These are phyloP conservation scores for Geotrichum siamense DNA, from an alignment of 1,139 yeast genomes.

Conservation along the genomic window DNA sequence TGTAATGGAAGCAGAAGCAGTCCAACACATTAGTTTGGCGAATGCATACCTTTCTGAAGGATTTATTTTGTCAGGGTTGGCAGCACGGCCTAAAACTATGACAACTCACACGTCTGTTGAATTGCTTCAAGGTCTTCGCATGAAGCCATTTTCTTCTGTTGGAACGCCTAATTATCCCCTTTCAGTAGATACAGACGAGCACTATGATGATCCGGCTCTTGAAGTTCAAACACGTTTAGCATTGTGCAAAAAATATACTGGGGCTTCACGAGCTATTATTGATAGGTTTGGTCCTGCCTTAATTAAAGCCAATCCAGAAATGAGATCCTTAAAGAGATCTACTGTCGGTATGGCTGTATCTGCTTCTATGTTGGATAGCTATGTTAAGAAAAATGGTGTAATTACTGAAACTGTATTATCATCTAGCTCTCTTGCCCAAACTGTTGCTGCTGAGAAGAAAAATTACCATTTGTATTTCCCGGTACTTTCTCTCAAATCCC, in stretches of 20 bases:
- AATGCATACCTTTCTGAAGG: slow-evolving; percentile 39
- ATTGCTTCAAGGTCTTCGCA: slow-evolving; percentile 54
- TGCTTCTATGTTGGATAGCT: slow-evolving; percentile 17
- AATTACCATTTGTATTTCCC: slow-evolving; percentile 34
- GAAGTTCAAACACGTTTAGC: slow-evolving; percentile 4
- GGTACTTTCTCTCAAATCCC: slow-evolving; percentile 22
- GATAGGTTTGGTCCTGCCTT: slow-evolving; percentile 21
- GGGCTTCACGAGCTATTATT: slow-evolving; percentile 21
- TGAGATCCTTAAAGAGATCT: slow-evolving; percentile 30
- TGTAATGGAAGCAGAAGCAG: slow-evolving; percentile 36
- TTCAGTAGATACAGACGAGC: slow-evolving; percentile 1
- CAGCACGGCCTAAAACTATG: slow-evolving; percentile 27
- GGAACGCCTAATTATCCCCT: slow-evolving; percentile 54
- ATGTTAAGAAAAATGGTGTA: too few relatives aligned
- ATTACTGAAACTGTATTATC: slow-evolving; percentile 4
- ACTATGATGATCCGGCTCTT: not conserved
- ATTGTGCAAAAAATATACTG: slow-evolving; percentile 5
- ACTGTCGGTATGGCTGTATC: slow-evolving; percentile 30
- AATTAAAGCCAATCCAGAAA: slow-evolving; percentile 25
- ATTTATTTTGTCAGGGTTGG: slow-evolving; percentile 33
- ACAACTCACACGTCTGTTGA: slow-evolving; percentile 42
- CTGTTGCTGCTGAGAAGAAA: slow-evolving; percentile 19
- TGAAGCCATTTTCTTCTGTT: slow-evolving; percentile 77
- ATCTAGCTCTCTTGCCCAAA: not conserved
- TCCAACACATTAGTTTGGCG: slow-evolving; percentile 37